Base-by-base conservation (phyloP, 2,329 filamentous ascomycete species). In the Seiridium cupressi region DNA sequence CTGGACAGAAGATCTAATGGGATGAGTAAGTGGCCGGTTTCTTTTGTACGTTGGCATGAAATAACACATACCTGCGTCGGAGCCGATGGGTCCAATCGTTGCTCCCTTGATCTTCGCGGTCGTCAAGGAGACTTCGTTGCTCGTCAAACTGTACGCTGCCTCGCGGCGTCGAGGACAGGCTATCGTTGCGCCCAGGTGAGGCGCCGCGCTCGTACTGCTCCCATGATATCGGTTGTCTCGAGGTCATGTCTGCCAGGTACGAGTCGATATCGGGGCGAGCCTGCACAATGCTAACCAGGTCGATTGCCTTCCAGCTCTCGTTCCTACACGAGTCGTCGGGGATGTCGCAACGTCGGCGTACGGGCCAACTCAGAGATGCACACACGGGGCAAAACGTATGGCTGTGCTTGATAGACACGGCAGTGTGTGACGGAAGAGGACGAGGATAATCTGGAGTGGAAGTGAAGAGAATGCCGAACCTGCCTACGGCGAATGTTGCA, bases 1-100 rank as follows among this genome's bases (percentile, higher is more conserved):
- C 38, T 81, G 83, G 44, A 85, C 77, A 5, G 86, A 89, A n/a
- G 84, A 85, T 62, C 85, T 87, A 63, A 31, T 38, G n/a, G 55
- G n/a, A 51, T 65, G 58, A 65, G 62, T 61, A 26, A 51, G 32
- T n/a, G 26, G 46, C 57, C n/a, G 18, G 18, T 26, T 26, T 26
- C 18, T 26, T 26, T 26, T 26, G 18, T 26, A 26, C 18, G 18
- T 26, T 26, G 18, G 18, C 18, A 26, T 26, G 18, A 26, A 26
- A 26, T 26, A 34, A 40, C 38, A 46, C 68, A 36, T 66, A 77
- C 77, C 77, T 75, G 68, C 76, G 72, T 51, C 72, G 70, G 57
- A 72, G 68, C 34, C 71, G 67, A 4, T 63, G 64, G 10, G 66
- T 64, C 34, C 65, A 66, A n/a, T 70, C 73, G 49, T 75, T 69